Evolutionary conservation across 257 asterid genomes (phyloP).

Genomic region (Fraxinus anomala): DNA sequence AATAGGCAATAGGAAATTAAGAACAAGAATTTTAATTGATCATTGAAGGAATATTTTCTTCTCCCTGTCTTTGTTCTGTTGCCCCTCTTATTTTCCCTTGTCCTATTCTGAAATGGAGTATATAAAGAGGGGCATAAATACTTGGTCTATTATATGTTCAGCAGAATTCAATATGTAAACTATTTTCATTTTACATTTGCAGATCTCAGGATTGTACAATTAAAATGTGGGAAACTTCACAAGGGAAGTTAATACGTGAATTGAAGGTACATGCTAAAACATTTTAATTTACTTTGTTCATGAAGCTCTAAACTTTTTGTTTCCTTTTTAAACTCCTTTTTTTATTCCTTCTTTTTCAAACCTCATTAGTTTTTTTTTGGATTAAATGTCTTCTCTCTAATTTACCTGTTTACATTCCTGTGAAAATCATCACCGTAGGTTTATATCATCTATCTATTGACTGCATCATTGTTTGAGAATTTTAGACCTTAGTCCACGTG

Average conservation of each 20-base stretch:
- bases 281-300: not conserved
- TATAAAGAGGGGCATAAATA: not conserved
- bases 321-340: not conserved
- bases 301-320: not conserved
- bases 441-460: not conserved
- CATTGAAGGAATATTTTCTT: constrained; percentile 3
- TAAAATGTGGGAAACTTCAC: constrained; percentile 90
- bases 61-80: constrained; percentile 2
- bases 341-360: not conserved
- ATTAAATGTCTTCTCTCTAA: not conserved
- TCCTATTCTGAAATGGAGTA: constrained; percentile 4
- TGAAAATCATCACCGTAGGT: not conserved
- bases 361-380: not conserved
- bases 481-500: not conserved
- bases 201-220: constrained; percentile 97
- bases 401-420: not conserved
- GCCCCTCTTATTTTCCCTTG: not conserved
- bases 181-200: constrained; percentile 33
- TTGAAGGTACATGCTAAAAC: constrained; percentile 57
- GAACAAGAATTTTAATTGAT: not conserved
- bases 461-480: not conserved
- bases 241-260: constrained; percentile 90
- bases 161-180: not conserved
- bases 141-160: too few relatives aligned
- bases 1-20: constrained; percentile 16